phyloP scores from a whole-genome alignment of 2,329 filamentous ascomycete species.

The Fusarium neocosmosporiellum region DNA sequence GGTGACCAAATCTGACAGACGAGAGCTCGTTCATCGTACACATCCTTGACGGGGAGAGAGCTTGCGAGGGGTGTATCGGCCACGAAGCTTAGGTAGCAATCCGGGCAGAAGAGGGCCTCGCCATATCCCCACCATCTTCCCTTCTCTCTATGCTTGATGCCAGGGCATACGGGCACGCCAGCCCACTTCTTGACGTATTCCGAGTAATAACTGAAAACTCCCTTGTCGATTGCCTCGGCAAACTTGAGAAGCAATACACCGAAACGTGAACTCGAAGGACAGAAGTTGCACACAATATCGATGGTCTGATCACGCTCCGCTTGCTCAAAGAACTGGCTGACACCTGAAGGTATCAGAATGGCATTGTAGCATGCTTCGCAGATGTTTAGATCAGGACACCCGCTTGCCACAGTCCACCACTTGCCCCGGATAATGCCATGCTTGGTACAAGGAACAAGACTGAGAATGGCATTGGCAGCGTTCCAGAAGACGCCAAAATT shows the following conservation, averaged over 20 bases:
- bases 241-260: slow-evolving; percentile 40
- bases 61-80: slow-evolving; percentile 41
- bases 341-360: slow-evolving; percentile 40
- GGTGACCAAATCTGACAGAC: slow-evolving; percentile 53
- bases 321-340: slow-evolving; percentile 45
- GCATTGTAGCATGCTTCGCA: slow-evolving; percentile 51
- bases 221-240: slow-evolving; percentile 46
- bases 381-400: slow-evolving; percentile 38
- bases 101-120: slow-evolving; percentile 48
- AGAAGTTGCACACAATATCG: slow-evolving; percentile 47
- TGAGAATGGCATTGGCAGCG: slow-evolving; percentile 37
- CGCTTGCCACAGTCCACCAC: slow-evolving; percentile 49
- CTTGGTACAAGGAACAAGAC: slow-evolving; percentile 41
- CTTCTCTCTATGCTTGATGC: slow-evolving; percentile 39
- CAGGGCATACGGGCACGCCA: slow-evolving; percentile 43
- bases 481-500: slow-evolving; percentile 45
- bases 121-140: slow-evolving; percentile 51
- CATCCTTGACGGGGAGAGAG: slow-evolving; percentile 40
- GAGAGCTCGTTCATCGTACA: slow-evolving; percentile 37
- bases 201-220: slow-evolving; percentile 46
- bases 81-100: slow-evolving; percentile 49
- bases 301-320: slow-evolving; percentile 24
- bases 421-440: slow-evolving; percentile 46
- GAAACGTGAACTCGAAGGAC: slow-evolving; percentile 41
- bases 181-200: slow-evolving; percentile 47